Evolutionary conservation across 2,329 filamentous ascomycete species (phyloP), one percentile per base, ranked within the genome.

Genomic region (Pseudophaeomoniella oleicola): DNA sequence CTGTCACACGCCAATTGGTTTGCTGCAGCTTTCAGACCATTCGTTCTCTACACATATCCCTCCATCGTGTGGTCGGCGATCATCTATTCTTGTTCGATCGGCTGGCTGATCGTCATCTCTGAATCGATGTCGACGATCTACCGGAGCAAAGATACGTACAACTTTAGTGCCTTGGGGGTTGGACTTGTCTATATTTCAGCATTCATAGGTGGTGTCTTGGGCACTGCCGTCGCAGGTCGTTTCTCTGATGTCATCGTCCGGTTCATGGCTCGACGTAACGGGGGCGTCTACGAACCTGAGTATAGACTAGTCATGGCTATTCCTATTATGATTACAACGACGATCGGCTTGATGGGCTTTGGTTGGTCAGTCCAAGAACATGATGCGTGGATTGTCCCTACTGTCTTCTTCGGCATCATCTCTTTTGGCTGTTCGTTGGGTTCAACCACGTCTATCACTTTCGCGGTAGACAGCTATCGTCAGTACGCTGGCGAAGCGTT

Each of bases 41-140:
- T 96, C 42, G 75, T 94, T 33, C 69, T 96, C 1, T 93, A 79
- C 48, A 73, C 79, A 1, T 94, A 96, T 50, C 90, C 90, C 0
- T 74, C 82, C 0, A 81, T 96, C 1, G 69, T 94, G 5, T 96
- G 87, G 88, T 88, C 83, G 4, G 66, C 85, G 0, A 66, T 81
- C 1, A 75, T 94, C 3, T 96, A 96, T 54, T 67, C 86, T 0
- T 78, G 90, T 47, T 90, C 86, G 0, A 73, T 96, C 4, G 88
- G 88, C 27, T 96, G 88, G 90, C 69, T 96, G 17, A 94, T 96
- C 45, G 86, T 96, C 31, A 72, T 96, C 2, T 94, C 86, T 1
- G 87, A 96, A 57, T 81, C 81, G 0, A 75, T 96, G 2, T 72
- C 84, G 0, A 68, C 80, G 40, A 81, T 96, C 42, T 96, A 84